Base-by-base conservation (phyloP, 495 filamentous ascomycete species). In the Parmelia sp. region DNA sequence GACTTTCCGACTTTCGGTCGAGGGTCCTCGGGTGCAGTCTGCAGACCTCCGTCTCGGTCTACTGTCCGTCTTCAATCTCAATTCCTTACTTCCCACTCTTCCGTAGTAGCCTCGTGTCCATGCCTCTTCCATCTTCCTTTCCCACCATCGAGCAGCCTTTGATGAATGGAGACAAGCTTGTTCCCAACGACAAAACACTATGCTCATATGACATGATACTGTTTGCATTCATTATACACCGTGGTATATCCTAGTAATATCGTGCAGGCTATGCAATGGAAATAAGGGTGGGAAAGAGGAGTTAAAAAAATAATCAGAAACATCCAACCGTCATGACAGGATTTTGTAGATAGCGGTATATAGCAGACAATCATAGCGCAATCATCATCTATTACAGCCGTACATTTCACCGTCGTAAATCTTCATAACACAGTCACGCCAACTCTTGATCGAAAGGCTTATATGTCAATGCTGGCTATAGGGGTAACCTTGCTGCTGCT, bases 401-500 rank as follows among this genome's bases (percentile, higher is more conserved):
- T 55, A 33, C 27, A 31, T 31, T 6, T 21, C 51, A 23, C 29
- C 29, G 3, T 55, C 51, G 29, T 55, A 33, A 55, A 21, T 33
- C 27, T 14, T 55, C 51, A 29, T 55, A 55, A 2, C 8, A 21
- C 10, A 55, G 29, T 17, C 29, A 33, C 29, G 5, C 51, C 29
- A 15, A 21, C 17, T 11, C 4, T 2, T 27, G 25, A 33, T 27
- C 12, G 31, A 44, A 27, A 23, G 33, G 7, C 23, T n/a, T 37
- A 47, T 37, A 47, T 42, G 53, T 55, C 39, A 62, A 66, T 33
- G 59, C 64, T 61, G 59, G 12, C 33, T 23, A 23, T 27, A 47
- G 7, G 25, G 37, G 21, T 25, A 64, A 39, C 29, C n/a, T 37
- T 63, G 61, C 33, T 62, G 62, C 15, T 58, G 62, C 19, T 51